Percentiles rank a stretch among this genome's conserved stretches.
Conservation (phyloP, 345 rosid genomes). For the Eucalyptus fibrosa region DNA sequence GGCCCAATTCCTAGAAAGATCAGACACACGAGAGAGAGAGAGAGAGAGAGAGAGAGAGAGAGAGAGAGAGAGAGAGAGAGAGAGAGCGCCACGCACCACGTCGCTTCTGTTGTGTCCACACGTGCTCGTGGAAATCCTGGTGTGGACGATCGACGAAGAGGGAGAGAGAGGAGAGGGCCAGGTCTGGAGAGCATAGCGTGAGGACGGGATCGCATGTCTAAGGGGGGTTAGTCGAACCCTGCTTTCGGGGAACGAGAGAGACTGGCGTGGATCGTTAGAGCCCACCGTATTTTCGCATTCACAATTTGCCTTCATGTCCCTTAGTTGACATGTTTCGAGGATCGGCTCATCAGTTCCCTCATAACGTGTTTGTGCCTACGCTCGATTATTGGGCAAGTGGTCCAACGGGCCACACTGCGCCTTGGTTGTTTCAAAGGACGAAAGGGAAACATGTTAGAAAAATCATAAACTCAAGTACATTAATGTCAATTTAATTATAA, state of each 20-base stretch:
- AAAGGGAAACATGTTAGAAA: too few relatives aligned
- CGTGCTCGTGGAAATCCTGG: not conserved
- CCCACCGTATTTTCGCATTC: not conserved
- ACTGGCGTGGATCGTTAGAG: not conserved
- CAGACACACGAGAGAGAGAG: too few relatives aligned
- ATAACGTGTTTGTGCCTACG: not conserved
- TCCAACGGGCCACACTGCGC: not conserved
- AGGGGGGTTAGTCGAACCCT: not conserved
- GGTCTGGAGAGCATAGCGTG: not conserved
- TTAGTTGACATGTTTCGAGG: not conserved
- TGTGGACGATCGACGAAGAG: not conserved
- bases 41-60: too few relatives aligned
- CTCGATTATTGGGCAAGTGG: not conserved
- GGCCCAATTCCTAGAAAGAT: too few relatives aligned
- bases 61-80: too few relatives aligned
- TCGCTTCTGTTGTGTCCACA: not conserved
- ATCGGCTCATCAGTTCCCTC: not conserved
- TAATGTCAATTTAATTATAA: too few relatives aligned
- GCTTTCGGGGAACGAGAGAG: not conserved
- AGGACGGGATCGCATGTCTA: not conserved
- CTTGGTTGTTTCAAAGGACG: accelerated
- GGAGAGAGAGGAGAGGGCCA: not conserved
- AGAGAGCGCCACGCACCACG: too few relatives aligned
- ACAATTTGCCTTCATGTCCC: too few relatives aligned
- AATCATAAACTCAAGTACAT: too few relatives aligned